Base-by-base conservation (phyloP, 805 yeast genomes). In the Barnettozyma pratensis region DNA sequence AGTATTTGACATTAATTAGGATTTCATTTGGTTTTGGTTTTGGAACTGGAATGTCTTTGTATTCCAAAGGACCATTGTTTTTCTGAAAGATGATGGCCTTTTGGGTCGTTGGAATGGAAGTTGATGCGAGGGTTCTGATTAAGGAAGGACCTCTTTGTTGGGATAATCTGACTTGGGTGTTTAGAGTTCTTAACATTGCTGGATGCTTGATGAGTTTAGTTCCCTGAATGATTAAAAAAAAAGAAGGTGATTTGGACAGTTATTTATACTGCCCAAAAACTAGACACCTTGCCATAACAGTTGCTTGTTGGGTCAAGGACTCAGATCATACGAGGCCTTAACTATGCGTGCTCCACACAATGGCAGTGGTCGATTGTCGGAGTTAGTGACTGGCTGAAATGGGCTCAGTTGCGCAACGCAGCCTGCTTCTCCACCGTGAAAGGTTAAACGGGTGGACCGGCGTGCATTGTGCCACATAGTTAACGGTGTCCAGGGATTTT, bases 41-140 rank as follows among this genome's bases (percentile, higher is more conserved):
- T 46, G 85, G 84, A 12, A 78, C 82, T 5, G 80, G 75, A 49
- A 78, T 73, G 57, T 78, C 83, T 53, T 68, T 69, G 67, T 76
- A 77, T 41, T 65, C 63, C 59, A 77, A 64, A 6, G 69, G 67
- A 43, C 80, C 81, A 52, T 75, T 75, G 59, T 69, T 66, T 56
- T 72, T 70, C 55, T 77, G 76, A 60, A 77, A 77, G 50, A 76
- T 66, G 43, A 77, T 71, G 41, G 77, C 81, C 60, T 77, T 77
- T 61, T 77, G 82, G 19, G 73, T 73, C 40, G 62, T 55, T 53
- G 82, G 82, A 51, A 77, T 66, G 6, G 52, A n/a, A 25, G 43
- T 37, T 14, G 39, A 26, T 7, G 46, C 46, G 12, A 44, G 30
- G 8, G 32, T 27, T 44, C 46, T 44, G 31, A n/a, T 11, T 14